phyloP scores from a whole-genome alignment of 495 filamentous ascomycete genomes.

The Antarctomyces pellizariae region DNA sequence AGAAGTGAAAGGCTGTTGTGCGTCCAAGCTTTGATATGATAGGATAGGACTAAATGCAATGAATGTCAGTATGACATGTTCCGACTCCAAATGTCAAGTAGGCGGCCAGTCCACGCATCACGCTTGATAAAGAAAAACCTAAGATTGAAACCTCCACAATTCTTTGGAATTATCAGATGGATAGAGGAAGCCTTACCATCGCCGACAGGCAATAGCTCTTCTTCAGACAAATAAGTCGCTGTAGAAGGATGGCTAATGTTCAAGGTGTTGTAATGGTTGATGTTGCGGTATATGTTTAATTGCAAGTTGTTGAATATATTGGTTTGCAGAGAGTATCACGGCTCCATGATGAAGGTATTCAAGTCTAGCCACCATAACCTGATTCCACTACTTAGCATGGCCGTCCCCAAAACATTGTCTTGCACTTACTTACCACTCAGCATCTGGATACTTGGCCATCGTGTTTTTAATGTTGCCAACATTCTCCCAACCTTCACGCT shows the following conservation, averaged over 20 bases:
- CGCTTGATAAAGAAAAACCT: constrained; percentile 84
- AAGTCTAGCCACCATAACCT: constrained; percentile 99
- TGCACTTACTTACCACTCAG: constrained; percentile 62
- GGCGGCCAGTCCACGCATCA: constrained; percentile 67
- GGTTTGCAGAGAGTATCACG: constrained; percentile 65
- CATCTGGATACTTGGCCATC: constrained; percentile 81
- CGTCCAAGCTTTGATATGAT: too few relatives aligned
- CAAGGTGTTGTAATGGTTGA: constrained; percentile 85
- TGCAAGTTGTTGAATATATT: constrained; percentile 72
- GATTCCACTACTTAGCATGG: constrained; percentile 12
- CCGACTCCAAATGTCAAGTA: constrained; percentile 97
- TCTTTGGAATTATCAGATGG: constrained; percentile 75
- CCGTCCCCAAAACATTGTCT: not conserved
- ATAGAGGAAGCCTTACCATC: constrained; percentile 53
- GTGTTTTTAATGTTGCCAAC: constrained; percentile 81
- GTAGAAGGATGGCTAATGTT: constrained; percentile 72
- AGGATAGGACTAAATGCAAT: too few relatives aligned
- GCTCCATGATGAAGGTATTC: constrained; percentile 96
- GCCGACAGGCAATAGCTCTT: constrained; percentile 44
- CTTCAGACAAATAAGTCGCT: constrained; percentile 47
- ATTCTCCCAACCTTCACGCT: constrained; percentile 98
- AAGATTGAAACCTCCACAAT: constrained; percentile 90
- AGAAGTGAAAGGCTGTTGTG: too few relatives aligned
- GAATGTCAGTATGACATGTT: too few relatives aligned
- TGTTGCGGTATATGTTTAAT: constrained; percentile 71